Evolutionary conservation across 1,284 basidiomycete species (phyloP), one percentile per base, ranked within the genome.

Genomic region (Sporisorium graminicola): DNA sequence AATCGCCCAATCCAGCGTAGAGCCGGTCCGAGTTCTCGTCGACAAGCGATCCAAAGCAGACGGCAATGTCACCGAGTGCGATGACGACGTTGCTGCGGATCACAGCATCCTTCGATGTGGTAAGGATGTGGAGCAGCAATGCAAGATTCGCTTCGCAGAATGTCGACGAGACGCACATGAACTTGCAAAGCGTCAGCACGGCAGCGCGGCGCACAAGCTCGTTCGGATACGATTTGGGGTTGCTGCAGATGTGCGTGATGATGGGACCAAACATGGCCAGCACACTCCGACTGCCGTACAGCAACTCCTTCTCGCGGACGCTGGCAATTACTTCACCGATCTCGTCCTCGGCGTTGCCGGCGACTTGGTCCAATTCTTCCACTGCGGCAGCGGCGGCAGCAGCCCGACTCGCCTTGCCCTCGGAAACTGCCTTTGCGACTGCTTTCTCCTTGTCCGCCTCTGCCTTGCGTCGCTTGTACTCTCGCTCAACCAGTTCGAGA

Each of bases 321-420:
- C 88, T 89, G 2, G 91, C 91, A 49, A 99, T 93, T 6, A 92
- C 89, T 68, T 99, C 97, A 18, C 95, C 96, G 78, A 98, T 96
- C 83, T 99, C 96, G 85, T 99, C 96, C 86, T 99, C 96, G 22
- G 95, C 95, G 80, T 96, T 98, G 4, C 97, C 96, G 1, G 93
- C 94, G 2, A 99, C 96, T 80, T 97, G 95, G 76, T 99, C 96
- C 0, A 99, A 90, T 83, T 98, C 85, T 29, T 71, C 72, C 16
- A 64, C 65, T 27, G 63, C 81, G 6, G 64, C 74, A 31, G 59
- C 69, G 14, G 68, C 69, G n/a, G 63, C 73, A 26, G 80, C 77
- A 22, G 77, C 77, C 46, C 80, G 80, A 31, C 62, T 72, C 12
- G 77, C 78, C 40, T 78, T 77, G 56, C 79, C 82, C 29, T 78